phyloP scores from a whole-genome alignment of 768 basidiomycete genomes.

The Kwoniella shandongensis region DNA sequence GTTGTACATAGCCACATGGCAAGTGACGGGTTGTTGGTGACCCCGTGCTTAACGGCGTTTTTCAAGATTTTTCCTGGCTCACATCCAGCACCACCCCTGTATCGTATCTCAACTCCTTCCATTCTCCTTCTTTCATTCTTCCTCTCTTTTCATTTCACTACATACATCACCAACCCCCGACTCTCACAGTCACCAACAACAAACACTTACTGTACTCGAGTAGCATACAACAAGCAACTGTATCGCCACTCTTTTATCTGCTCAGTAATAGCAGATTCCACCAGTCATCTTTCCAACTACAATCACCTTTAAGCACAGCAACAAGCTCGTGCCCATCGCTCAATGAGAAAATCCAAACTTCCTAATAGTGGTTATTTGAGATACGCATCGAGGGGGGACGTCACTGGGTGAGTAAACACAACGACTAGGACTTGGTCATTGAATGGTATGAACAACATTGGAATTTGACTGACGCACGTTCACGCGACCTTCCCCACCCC shows the following conservation, averaged over 20 bases:
- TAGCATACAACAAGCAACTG: not conserved
- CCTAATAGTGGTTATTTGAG: conserved; percentile 46
- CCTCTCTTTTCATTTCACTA: conserved; percentile 3
- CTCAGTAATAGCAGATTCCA: not conserved
- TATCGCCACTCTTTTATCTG: not conserved
- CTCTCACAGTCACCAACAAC: not conserved
- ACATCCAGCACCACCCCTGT: not conserved
- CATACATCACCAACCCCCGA: not conserved
- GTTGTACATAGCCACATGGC: too few relatives aligned
- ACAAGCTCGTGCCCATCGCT: conserved; percentile 9
- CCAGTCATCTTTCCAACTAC: not conserved
- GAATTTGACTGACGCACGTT: not conserved
- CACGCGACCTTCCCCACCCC: not conserved
- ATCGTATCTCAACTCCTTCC: not conserved
- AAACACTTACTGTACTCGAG: not conserved
- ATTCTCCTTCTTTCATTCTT: not conserved
- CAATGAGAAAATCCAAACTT: conserved; percentile 48
- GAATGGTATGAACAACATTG: conserved; percentile 2
- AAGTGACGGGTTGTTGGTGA: too few relatives aligned
- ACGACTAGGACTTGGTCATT: not conserved
- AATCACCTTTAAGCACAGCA: conserved; percentile 6
- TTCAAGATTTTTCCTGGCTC: too few relatives aligned
- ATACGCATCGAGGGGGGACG: conserved; percentile 30
- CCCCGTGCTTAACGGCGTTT: too few relatives aligned
- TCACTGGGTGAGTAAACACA: conserved; percentile 33